Percentiles rank a stretch among this genome's conserved stretches.
phyloP scores from a whole-genome alignment of 2,329 filamentous ascomycete genomes.

The Diaporthe citrichinensis region DNA sequence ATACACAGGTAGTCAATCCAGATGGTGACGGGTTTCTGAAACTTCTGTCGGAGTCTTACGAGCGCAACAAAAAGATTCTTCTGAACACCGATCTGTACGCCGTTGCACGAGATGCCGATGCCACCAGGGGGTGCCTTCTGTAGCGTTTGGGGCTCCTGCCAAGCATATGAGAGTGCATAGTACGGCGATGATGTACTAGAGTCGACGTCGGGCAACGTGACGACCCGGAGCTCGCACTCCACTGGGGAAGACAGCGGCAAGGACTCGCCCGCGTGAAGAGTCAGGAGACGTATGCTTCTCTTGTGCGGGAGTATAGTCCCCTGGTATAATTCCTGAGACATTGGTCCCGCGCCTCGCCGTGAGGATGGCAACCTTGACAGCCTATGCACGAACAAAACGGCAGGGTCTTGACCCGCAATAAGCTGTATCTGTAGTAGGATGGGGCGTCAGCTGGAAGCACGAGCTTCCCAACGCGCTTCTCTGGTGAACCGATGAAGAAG shows the following conservation, averaged over 20 bases:
- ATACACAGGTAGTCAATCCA: constrained; percentile 35
- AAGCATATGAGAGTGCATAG: constrained; percentile 24
- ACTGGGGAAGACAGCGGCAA: background rate
- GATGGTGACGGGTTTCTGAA: background rate
- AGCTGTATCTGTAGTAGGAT: too few relatives aligned
- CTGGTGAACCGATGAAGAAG: background rate
- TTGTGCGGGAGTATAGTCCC: background rate
- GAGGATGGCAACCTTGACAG: background rate
- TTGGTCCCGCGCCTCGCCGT: background rate
- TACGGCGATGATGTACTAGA: background rate
- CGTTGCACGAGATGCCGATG: background rate
- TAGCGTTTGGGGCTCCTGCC: background rate
- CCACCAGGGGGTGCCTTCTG: background rate
- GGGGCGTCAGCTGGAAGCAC: background rate
- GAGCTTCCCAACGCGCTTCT: background rate
- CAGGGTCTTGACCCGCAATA: background rate
- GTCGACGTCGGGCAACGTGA: background rate
- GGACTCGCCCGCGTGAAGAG: background rate
- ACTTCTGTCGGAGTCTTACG: constrained; percentile 13
- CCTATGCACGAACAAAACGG: background rate
- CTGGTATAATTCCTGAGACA: background rate
- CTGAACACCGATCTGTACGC: background rate
- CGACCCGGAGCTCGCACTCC: background rate
- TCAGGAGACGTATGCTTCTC: constrained; percentile 15
- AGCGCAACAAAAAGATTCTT: constrained; percentile 15